These are phyloP conservation scores for Quercus cerris DNA, from an alignment of 306 rosid species.

Conservation along the genomic window DNA sequence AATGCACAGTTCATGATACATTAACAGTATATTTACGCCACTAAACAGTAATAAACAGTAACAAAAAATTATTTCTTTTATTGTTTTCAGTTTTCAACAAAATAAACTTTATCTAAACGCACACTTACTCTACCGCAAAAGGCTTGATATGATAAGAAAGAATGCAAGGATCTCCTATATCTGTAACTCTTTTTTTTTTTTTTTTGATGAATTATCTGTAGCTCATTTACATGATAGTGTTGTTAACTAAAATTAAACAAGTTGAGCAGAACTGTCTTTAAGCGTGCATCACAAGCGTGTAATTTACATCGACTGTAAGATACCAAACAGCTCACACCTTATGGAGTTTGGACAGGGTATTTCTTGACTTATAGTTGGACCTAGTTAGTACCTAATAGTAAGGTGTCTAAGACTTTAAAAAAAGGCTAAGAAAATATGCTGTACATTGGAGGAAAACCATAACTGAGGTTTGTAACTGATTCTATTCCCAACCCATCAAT, in stretches of 20 bases:
- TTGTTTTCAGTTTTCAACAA: too few relatives aligned
- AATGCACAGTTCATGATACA: too few relatives aligned
- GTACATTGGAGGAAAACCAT: slow-evolving; percentile 2
- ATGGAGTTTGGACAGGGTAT: neutral
- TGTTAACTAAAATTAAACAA: neutral
- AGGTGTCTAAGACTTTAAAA: neutral
- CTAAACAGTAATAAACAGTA: too few relatives aligned
- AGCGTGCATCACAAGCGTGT: neutral
- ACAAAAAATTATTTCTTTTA: too few relatives aligned
- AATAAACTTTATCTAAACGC: too few relatives aligned
- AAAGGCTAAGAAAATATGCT: slow-evolving; percentile 2
- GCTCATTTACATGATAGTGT: neutral
- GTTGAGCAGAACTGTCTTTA: neutral
- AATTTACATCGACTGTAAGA: neutral
- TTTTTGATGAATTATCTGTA: too few relatives aligned
- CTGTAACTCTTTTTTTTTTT: too few relatives aligned
- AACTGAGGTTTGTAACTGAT: neutral
- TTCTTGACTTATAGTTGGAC: neutral
- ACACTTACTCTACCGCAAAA: too few relatives aligned
- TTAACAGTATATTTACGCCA: too few relatives aligned
- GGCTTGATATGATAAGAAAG: too few relatives aligned
- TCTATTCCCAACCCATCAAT: slow-evolving; percentile 54
- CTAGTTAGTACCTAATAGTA: neutral
- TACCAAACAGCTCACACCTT: neutral
- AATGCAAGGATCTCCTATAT: too few relatives aligned